Percentiles rank a stretch among this genome's conserved stretches.
These are phyloP conservation scores for Areca catechu DNA, from an alignment of 176 grass and related monocot species.

Conservation along the genomic window DNA sequence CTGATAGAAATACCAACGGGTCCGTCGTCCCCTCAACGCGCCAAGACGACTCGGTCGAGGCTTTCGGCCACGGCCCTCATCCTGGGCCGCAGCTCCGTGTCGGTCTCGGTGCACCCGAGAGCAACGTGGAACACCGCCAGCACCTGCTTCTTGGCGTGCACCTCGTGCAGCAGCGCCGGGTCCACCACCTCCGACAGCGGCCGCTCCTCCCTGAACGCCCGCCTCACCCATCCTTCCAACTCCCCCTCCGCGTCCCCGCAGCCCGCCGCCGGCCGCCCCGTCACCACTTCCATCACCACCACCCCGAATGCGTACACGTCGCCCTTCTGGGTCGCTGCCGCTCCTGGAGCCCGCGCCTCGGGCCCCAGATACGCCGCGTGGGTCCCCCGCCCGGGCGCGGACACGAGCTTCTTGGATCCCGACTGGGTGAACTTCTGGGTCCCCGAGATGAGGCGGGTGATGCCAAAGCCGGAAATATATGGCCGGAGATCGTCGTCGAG, in stretches of 20 bases:
- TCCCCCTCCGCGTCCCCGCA: conserved; percentile 49
- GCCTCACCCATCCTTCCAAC: conserved; percentile 79
- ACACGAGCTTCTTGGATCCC: conserved; percentile 39
- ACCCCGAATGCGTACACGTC: conserved; percentile 91
- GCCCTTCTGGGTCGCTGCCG: conserved; percentile 58
- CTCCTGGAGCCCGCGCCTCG: conserved; percentile 45
- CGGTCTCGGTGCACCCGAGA: conserved; percentile 78
- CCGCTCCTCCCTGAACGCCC: conserved; percentile 88
- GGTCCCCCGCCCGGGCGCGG: conserved; percentile 22
- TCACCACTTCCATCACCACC: conserved; percentile 81
- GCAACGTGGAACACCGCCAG: conserved; percentile 90
- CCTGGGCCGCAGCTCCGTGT: conserved; percentile 67
- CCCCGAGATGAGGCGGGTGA: conserved; percentile 62
- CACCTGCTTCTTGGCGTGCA: conserved; percentile 97
- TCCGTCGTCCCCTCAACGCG: too few species aligned
- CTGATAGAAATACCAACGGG: too few species aligned
- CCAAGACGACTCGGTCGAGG: conserved; percentile 53
- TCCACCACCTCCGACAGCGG: conserved; percentile 96
- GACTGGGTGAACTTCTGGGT: conserved; percentile 46
- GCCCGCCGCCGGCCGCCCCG: conserved; percentile 35
- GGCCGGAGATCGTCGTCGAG: conserved; percentile 76
- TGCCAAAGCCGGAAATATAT: conserved; percentile 79
- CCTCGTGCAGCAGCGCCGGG: conserved; percentile 78
- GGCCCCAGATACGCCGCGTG: conserved; percentile 49
- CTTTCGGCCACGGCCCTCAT: conserved; percentile 78